Percentiles rank a stretch among this genome's conserved stretches.
Conservation (phyloP, 1,284 basidiomycete species). For the Ustilago tritici region DNA sequence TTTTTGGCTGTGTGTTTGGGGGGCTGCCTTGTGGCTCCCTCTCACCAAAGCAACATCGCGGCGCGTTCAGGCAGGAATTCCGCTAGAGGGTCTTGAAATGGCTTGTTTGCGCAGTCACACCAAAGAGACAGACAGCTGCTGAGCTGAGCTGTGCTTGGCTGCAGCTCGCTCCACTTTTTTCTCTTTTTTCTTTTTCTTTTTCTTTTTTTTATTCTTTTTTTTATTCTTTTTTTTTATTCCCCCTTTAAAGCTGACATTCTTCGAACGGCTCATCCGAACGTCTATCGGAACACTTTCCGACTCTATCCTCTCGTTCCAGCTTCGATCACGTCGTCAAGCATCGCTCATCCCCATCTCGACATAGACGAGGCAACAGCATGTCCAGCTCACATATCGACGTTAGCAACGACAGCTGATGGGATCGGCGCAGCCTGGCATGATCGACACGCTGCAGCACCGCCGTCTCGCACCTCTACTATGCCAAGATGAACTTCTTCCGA, state of each 20-base stretch:
- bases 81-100: slow-evolving; percentile 10
- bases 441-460: slow-evolving; percentile 2
- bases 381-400: neutral
- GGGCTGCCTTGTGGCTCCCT: slow-evolving; percentile 10
- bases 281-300: slow-evolving; percentile 1
- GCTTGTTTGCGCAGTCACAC: slow-evolving; percentile 7
- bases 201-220: neutral
- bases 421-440: slow-evolving; percentile 6
- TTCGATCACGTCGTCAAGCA: neutral
- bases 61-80: neutral
- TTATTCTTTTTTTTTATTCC: neutral
- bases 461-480: neutral
- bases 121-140: neutral
- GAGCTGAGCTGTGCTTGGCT: neutral
- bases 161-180: slow-evolving; percentile 14
- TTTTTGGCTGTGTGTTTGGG: slow-evolving; percentile 2
- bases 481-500: slow-evolving; percentile 53
- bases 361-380: neutral
- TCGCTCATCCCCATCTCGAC: neutral
- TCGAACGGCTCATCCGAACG: neutral
- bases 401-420: neutral
- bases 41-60: no score
- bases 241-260: neutral
- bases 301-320: neutral
- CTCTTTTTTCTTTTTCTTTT: neutral